Evolutionary conservation across 2,329 filamentous ascomycete species (phyloP), one percentile per base, ranked within the genome.

Genomic region (Neophaeococcomyces aloes): DNA sequence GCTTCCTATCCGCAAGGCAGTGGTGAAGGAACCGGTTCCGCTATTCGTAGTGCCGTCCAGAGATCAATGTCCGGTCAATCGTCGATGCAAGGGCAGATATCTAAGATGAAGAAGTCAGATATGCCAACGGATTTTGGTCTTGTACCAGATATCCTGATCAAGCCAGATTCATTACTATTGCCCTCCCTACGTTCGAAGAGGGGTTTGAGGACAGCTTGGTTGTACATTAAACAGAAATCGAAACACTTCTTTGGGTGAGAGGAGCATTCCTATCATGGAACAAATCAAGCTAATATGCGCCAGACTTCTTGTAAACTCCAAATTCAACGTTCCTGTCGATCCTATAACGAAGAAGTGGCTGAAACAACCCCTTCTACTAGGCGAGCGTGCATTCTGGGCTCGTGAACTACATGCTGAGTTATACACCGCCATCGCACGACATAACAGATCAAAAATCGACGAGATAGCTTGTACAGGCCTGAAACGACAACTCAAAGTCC

Each of bases 361-460:
- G 36, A 41, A 30, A 27, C 42, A 42, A 10, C 44, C 45, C 30
- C 17, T 48, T 18, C 45, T 46, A 27, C 42, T 49, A 5, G 42
- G 27, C 35, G 21, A 46, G 14, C 38, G 45, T 36, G 25, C 30
- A 11, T 19, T 30, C 27, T 42, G 45, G 7, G 47, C 41, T 19
- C 42, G 31, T 25, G 40, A 56, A 51, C 57, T 72, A n/a, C 68
- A 74, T 46, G 47, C 59, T 35, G 48, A 56, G 19, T 68, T 74
- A 64, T 73, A 72, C 54, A 61, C 53, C 18, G 60, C 65, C 17
- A 69, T 72, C 48, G 68, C 70, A 18, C 52, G 49, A 17, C 61
- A 57, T 44, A 65, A 69, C 34, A 51, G 64, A 8, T 31, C 48
- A 10, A 55, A 56, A 14, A 40, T 69, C 10, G 54, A 57, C 43